Evolutionary conservation across 495 filamentous ascomycete genomes (phyloP).

Genomic region (Tuber melanosporum): DNA sequence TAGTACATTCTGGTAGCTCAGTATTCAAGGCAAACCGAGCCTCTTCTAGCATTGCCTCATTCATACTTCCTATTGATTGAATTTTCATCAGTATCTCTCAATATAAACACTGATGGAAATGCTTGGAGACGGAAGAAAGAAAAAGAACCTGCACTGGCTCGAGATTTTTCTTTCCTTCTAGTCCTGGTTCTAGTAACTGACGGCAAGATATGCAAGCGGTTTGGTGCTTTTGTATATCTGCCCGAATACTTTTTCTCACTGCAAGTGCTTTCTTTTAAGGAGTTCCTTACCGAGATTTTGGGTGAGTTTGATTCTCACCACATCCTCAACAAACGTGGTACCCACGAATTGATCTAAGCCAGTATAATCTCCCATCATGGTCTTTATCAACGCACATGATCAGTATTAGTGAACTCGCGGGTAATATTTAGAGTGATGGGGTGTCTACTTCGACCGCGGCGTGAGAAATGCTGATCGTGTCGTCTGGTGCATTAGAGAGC

Average conservation of each 20-base stretch:
- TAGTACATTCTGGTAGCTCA: conserved; percentile 14
- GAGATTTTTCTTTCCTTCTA: neutral
- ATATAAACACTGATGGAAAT: neutral
- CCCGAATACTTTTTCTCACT: neutral
- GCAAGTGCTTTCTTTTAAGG: neutral
- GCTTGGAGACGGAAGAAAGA: neutral
- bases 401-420: neutral
- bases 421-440: neutral
- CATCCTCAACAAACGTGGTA: neutral
- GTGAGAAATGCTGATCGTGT: neutral
- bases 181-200: neutral
- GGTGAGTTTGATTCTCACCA: neutral
- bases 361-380: neutral
- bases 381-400: neutral
- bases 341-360: neutral
- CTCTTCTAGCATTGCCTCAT: conserved; percentile 19
- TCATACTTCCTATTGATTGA: conserved; percentile 16
- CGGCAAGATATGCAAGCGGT: neutral
- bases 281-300: neutral
- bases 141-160: neutral
- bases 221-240: neutral
- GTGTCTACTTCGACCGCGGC: neutral
- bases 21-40: conserved; percentile 13
- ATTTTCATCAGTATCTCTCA: conserved; percentile 1
- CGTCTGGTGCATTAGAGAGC: conserved; percentile 2